Conservation (phyloP, 495 filamentous ascomycete species). For the Trichoderma reesei region DNA sequence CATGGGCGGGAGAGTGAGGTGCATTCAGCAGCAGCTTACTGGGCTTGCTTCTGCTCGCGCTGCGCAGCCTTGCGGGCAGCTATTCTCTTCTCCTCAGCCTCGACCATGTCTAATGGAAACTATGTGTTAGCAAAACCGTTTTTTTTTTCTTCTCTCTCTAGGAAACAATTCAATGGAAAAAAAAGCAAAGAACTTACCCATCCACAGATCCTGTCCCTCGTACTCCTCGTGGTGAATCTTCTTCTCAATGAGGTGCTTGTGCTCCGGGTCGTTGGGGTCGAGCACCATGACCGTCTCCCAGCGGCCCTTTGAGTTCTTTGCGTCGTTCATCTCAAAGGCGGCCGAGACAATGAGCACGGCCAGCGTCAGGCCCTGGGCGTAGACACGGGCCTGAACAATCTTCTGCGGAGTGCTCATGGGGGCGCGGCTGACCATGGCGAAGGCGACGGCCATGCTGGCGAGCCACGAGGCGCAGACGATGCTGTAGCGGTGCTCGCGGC, state of each 20-base stretch:
- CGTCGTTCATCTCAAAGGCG: conserved; percentile 81
- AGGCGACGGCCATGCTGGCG: conserved; percentile 65
- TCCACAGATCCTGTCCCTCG: conserved; percentile 79
- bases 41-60: conserved; percentile 14
- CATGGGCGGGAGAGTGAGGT: neutral
- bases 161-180: too few species aligned
- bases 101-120: conserved; percentile 56
- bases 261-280: conserved; percentile 59
- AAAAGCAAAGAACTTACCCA: conserved; percentile 39
- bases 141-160: too few species aligned
- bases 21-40: conserved; percentile 8
- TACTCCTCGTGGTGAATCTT: conserved; percentile 61
- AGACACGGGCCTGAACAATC: conserved; percentile 92
- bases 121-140: too few species aligned
- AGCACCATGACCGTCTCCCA: conserved; percentile 66
- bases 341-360: conserved; percentile 81
- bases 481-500: conserved; percentile 73
- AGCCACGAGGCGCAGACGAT: conserved; percentile 84
- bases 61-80: conserved; percentile 41
- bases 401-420: conserved; percentile 71
- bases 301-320: conserved; percentile 61
- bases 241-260: conserved; percentile 65
- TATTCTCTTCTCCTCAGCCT: conserved; percentile 60
- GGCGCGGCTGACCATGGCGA: conserved; percentile 70
- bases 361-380: conserved; percentile 91